These are phyloP conservation scores for Mucor irregularis DNA, from an alignment of 371 early-diverging fungal species.

Conservation along the genomic window DNA sequence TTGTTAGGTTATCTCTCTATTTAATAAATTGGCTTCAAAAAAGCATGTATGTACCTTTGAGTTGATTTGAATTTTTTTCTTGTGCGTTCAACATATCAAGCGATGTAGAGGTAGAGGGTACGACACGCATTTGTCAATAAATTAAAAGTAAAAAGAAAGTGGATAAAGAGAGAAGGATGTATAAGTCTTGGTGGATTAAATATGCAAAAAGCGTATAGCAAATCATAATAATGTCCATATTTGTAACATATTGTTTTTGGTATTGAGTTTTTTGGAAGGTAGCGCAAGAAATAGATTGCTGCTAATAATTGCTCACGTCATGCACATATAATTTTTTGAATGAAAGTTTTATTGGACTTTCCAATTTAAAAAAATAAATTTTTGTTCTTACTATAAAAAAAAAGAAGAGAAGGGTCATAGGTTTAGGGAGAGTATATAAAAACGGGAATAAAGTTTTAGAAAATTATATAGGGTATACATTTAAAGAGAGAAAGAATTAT, in stretches of 20 bases:
- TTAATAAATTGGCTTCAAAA: too few species aligned
- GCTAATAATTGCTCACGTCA: background rate
- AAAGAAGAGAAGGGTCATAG: background rate
- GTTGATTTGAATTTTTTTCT: too few species aligned
- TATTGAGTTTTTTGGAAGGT: conserved; percentile 6
- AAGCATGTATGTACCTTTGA: too few species aligned
- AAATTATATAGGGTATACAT: conserved; percentile 2
- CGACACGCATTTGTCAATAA: background rate
- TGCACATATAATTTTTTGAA: background rate
- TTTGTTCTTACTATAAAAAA: too few species aligned
- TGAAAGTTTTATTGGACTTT: background rate
- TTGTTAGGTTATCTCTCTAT: too few species aligned
- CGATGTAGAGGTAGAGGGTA: background rate
- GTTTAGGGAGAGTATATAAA: background rate
- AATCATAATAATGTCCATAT: conserved; percentile 15
- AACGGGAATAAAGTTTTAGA: background rate
- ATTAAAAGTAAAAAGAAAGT: background rate
- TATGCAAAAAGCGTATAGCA: background rate
- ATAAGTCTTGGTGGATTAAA: background rate
- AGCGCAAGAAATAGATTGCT: background rate
- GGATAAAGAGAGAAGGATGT: background rate
- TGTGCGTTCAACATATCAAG: background rate
- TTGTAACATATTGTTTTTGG: conserved; percentile 10
- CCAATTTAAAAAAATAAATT: background rate
- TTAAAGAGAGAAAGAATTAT: background rate